Percentiles rank a stretch among this genome's conserved stretches.
phyloP scores from a whole-genome alignment of 2,329 filamentous ascomycete species.

The Thelonectria rubi region DNA sequence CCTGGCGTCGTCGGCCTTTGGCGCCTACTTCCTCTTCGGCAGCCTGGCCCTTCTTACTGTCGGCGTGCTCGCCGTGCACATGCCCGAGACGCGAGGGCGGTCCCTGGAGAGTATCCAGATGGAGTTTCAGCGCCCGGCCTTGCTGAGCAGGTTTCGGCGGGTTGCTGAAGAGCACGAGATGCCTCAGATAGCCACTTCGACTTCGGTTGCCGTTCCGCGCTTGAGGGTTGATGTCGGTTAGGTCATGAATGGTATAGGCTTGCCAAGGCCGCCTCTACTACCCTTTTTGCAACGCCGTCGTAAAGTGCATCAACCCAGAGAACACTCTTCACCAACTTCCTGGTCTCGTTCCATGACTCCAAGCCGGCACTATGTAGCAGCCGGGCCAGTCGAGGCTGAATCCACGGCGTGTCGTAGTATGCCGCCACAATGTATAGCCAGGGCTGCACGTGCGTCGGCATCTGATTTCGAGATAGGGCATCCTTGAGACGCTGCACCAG shows the following conservation, averaged over 20 bases:
- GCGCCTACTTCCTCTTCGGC: conserved; percentile 55
- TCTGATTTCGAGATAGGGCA: not conserved
- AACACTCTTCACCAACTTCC: not conserved
- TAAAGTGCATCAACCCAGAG: not conserved
- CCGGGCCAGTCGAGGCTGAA: not conserved
- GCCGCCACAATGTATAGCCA: conserved; percentile 2
- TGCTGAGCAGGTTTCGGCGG: not conserved
- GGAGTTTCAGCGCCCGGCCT: not conserved
- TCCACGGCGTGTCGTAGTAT: not conserved
- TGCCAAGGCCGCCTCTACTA: not conserved
- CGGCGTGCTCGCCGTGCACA: conserved; percentile 45
- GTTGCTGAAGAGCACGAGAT: not conserved
- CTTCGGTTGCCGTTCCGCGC: not conserved
- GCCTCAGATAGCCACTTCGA: not conserved
- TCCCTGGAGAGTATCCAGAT: conserved; percentile 1
- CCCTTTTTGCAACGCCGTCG: not conserved
- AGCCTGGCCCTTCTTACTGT: conserved; percentile 48
- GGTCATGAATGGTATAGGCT: no score
- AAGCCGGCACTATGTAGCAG: not conserved
- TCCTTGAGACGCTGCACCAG: not conserved
- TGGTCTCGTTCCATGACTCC: not conserved
- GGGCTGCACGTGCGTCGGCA: not conserved
- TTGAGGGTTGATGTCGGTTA: not conserved
- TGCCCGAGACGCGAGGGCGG: conserved; percentile 51
- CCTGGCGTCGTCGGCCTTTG: conserved; percentile 47